Evolutionary conservation across 257 asterid species (phyloP).

Genomic region (Scutellaria galericulata): DNA sequence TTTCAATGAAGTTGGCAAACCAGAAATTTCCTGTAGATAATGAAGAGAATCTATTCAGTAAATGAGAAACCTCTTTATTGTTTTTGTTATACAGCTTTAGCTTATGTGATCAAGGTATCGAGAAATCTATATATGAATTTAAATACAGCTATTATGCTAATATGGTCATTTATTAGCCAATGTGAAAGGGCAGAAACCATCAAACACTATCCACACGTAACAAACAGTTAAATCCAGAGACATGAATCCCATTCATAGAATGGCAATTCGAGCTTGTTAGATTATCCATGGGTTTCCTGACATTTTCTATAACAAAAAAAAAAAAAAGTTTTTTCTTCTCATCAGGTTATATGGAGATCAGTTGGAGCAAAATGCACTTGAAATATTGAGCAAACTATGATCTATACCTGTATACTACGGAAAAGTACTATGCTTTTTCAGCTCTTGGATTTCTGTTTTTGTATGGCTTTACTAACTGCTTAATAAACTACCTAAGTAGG

Average conservation of each 20-base stretch:
- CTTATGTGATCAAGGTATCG: background rate
- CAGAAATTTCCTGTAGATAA: constrained; percentile 73
- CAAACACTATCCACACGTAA: constrained; percentile 2
- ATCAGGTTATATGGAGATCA: constrained; percentile 22
- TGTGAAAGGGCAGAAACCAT: background rate
- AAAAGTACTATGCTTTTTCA: background rate
- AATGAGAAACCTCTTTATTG: background rate
- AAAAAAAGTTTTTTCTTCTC: background rate
- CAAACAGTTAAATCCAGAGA: constrained; percentile 12
- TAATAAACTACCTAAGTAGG: too few species aligned
- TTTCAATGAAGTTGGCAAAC: constrained; percentile 76
- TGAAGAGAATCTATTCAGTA: constrained; percentile 12
- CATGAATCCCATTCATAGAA: background rate
- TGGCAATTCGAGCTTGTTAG: background rate
- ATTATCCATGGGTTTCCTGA: background rate
- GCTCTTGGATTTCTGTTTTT: too few species aligned
- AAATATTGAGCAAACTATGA: background rate
- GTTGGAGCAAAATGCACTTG: constrained; percentile 15
- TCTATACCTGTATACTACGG: background rate
- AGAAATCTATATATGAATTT: background rate
- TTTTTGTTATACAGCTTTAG: constrained; percentile 9
- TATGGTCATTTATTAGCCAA: background rate
- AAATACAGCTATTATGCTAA: background rate
- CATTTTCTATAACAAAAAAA: background rate
- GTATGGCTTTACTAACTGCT: constrained; percentile 2